These are phyloP conservation scores for Beauveria bassiana DNA, from an alignment of 2,329 filamentous ascomycete genomes.

Conservation along the genomic window DNA sequence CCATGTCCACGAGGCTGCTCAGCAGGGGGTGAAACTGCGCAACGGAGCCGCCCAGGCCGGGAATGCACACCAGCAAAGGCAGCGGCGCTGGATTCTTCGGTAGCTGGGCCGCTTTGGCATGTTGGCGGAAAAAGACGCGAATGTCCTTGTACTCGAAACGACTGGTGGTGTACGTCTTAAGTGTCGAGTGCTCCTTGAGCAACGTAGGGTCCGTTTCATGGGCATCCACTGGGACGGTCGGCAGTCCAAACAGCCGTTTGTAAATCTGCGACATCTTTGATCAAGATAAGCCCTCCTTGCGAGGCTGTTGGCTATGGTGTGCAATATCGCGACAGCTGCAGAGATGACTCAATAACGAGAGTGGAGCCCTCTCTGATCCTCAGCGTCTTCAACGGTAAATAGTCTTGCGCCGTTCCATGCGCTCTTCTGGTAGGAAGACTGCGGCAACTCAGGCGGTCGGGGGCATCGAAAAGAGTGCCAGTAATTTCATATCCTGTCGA, in stretches of 20 bases:
- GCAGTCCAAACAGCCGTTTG: constrained; percentile 13
- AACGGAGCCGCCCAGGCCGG: constrained; percentile 86
- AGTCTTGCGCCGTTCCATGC: constrained; percentile 2
- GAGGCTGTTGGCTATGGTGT: neutral
- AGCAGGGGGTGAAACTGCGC: constrained; percentile 81
- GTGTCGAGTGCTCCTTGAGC: constrained; percentile 66
- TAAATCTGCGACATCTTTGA: constrained; percentile 6
- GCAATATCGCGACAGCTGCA: constrained; percentile 1
- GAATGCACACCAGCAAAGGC: constrained; percentile 82
- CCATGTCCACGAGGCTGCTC: constrained; percentile 72
- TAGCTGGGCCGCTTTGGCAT: constrained; percentile 75
- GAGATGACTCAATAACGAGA: constrained; percentile 8
- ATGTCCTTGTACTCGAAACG: constrained; percentile 65
- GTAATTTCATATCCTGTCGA: neutral
- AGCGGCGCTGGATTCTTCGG: constrained; percentile 64
- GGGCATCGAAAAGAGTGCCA: constrained; percentile 2
- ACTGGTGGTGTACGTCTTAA: constrained; percentile 64
- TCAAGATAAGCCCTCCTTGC: too few species aligned
- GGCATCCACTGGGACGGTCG: constrained; percentile 18
- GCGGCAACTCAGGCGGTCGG: constrained; percentile 1
- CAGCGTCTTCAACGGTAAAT: neutral
- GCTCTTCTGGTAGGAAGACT: neutral
- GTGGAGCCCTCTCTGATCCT: neutral
- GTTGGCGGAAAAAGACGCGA: constrained; percentile 75
- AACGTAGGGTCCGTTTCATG: constrained; percentile 65